These are phyloP conservation scores for Neodidymelliopsis sp. DNA, from an alignment of 2,329 filamentous ascomycete genomes.

Conservation along the genomic window DNA sequence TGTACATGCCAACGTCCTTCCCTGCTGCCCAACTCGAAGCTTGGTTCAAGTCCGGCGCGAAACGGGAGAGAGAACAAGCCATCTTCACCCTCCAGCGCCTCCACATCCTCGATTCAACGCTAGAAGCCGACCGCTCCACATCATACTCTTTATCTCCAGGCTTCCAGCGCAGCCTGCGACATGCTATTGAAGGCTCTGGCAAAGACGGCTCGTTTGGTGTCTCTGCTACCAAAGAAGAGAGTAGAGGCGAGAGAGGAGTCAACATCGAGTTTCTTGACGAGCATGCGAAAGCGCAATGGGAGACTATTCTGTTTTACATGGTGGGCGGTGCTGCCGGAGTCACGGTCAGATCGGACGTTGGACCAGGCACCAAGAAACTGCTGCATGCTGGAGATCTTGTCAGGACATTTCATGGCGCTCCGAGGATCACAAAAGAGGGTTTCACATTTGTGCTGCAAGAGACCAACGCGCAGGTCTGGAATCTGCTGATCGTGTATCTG, in stretches of 20 bases:
- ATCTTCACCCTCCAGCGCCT: conserved; percentile 81
- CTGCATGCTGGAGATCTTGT: conserved; percentile 84
- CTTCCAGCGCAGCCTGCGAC: conserved; percentile 82
- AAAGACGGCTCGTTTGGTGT: conserved; percentile 90
- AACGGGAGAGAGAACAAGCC: conserved; percentile 82
- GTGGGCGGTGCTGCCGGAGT: conserved; percentile 73
- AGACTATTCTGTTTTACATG: conserved; percentile 94
- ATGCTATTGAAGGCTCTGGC: conserved; percentile 87
- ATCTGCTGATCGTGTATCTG: conserved; percentile 89
- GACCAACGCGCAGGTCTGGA: conserved; percentile 97
- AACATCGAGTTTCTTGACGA: conserved; percentile 78
- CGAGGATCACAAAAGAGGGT: conserved; percentile 87
- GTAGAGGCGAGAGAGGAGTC: conserved; percentile 69
- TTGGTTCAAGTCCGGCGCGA: conserved; percentile 78
- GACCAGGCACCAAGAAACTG: conserved; percentile 78
- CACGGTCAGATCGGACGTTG: conserved; percentile 54
- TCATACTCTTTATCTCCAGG: conserved; percentile 80
- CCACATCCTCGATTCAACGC: conserved; percentile 75
- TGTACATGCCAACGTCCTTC: conserved; percentile 87
- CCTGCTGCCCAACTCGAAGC: conserved; percentile 80
- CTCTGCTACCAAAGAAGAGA: conserved; percentile 69
- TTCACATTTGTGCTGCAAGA: conserved; percentile 96
- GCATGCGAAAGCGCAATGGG: conserved; percentile 90
- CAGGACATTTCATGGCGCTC: conserved; percentile 61
- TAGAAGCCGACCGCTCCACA: conserved; percentile 66